Evolutionary conservation across 345 rosid species (phyloP), one percentile per base, ranked within the genome.

Genomic region (Cardamine chenopodiifolia): DNA sequence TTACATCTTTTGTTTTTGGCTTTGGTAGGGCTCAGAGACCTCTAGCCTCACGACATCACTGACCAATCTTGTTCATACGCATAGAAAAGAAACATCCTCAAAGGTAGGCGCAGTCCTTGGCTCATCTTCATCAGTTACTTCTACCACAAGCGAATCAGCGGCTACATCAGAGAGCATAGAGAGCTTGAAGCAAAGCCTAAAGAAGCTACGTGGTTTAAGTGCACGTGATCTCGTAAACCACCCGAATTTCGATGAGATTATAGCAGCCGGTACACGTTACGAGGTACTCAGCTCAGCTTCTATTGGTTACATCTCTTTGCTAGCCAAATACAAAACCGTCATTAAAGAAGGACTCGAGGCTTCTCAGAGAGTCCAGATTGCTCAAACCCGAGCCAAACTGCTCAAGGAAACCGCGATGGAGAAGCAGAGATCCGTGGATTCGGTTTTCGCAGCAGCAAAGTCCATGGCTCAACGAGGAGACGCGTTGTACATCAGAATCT

Each of bases 281-380:
- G 77, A 78, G 66, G 73, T 58, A 71, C 75, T 78, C 55, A 72
- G 75, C 64, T 78, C 81, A 65, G 73, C 68, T 71, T 78, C 81
- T 56, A 31, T 78, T 45, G 77, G 77, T 66, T 78, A 77, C 80
- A 77, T 77, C 71, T 77, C 80, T 64, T 71, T 71, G 76, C 68
- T 77, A 71, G 80, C 80, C 67, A 78, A 71, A 64, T 78, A 78
- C 77, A 78, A 72, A 72, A 78, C 81, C 62, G 77, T 78, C 60
- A 71, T 78, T 66, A 70, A 77, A 64, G 81, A 78, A 71, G 81
- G 81, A 50, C 55, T 71, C 35, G 77, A 78, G 73, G 81, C 81
- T 71, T 78, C 81, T 47, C 76, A 78, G 49, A 49, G 81, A 78
- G 73, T 78, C 6, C 77, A 72, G 40, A 32, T 71, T 3, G 80